Conservation (phyloP, 352 stramenopile genomes). For the Phytophthora melonis region DNA sequence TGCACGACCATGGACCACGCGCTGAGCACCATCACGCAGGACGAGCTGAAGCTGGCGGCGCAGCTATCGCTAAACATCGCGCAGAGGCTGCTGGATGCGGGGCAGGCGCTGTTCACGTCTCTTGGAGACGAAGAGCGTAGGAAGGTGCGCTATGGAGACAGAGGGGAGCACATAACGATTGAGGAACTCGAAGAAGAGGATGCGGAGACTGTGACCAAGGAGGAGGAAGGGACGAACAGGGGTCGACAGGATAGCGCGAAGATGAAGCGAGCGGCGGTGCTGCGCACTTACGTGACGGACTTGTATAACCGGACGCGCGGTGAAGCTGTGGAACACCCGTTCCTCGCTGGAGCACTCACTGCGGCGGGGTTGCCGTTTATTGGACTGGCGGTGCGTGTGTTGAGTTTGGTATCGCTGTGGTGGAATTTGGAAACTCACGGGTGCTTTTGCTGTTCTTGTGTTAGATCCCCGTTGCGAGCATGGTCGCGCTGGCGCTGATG, state of each 20-base stretch:
- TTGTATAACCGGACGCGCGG: slow-evolving; percentile 51
- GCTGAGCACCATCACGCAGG: slow-evolving; percentile 75
- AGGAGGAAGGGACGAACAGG: slow-evolving; percentile 12
- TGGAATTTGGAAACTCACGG: neutral
- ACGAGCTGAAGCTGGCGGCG: slow-evolving; percentile 71
- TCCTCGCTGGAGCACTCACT: slow-evolving; percentile 66
- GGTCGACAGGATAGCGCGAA: slow-evolving; percentile 1
- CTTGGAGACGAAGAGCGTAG: slow-evolving; percentile 70
- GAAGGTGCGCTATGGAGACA: slow-evolving; percentile 44
- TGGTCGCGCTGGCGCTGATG: slow-evolving; percentile 75
- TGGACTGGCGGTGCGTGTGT: slow-evolving; percentile 65
- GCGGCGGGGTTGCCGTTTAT: slow-evolving; percentile 77
- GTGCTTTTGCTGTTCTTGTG: neutral
- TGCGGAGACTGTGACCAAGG: slow-evolving; percentile 11
- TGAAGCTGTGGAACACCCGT: slow-evolving; percentile 63
- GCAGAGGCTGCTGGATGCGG: slow-evolving; percentile 75
- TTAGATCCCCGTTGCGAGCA: slow-evolving; percentile 77
- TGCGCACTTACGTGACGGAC: slow-evolving; percentile 63
- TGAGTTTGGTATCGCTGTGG: neutral
- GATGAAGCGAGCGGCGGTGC: slow-evolving; percentile 37
- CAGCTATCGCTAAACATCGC: slow-evolving; percentile 82
- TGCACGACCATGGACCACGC: slow-evolving; percentile 79
- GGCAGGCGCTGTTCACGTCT: slow-evolving; percentile 75
- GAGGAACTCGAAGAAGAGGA: slow-evolving; percentile 65
- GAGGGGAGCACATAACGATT: slow-evolving; percentile 71